A percentile compares a stretch with the other conserved stretches of the same genome.
Conservation (phyloP, 768 basidiomycete species). For the Pleurotus citrinopileatus region DNA sequence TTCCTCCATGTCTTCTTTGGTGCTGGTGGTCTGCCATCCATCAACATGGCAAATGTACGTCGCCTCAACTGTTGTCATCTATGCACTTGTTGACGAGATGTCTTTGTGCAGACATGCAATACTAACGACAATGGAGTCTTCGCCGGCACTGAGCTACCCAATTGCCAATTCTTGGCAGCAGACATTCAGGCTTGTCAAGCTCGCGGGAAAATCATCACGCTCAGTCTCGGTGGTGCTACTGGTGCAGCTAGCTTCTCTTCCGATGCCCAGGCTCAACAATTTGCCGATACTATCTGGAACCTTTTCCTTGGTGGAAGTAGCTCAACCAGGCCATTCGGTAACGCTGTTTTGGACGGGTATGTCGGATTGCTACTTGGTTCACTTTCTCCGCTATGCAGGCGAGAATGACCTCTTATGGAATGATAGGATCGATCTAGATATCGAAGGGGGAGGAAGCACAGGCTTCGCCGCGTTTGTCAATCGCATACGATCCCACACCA, state of each 20-base stretch:
- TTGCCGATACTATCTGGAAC: slow-evolving; percentile 63
- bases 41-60: slow-evolving; percentile 58
- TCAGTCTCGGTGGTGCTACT: slow-evolving; percentile 51
- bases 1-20: slow-evolving; percentile 62
- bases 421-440: slow-evolving; percentile 55
- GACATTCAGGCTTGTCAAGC: slow-evolving; percentile 59
- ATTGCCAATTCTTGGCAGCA: slow-evolving; percentile 53
- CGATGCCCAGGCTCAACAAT: slow-evolving; percentile 46
- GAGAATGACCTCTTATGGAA: neutral
- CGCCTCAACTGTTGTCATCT: neutral
- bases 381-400: neutral
- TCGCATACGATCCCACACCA: slow-evolving; percentile 39
- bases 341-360: slow-evolving; percentile 63
- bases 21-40: slow-evolving; percentile 51
- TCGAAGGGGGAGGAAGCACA: slow-evolving; percentile 52
- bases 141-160: slow-evolving; percentile 51
- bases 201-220: slow-evolving; percentile 47
- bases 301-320: slow-evolving; percentile 64
- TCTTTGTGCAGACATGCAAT: slow-evolving; percentile 48
- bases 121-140: slow-evolving; percentile 38
- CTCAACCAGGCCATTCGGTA: slow-evolving; percentile 57
- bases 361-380: slow-evolving; percentile 6
- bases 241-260: slow-evolving; percentile 49
- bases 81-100: neutral
- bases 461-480: slow-evolving; percentile 49